Evolutionary conservation across 768 basidiomycete genomes (phyloP).

Genomic region (Termitomyces sp.): DNA sequence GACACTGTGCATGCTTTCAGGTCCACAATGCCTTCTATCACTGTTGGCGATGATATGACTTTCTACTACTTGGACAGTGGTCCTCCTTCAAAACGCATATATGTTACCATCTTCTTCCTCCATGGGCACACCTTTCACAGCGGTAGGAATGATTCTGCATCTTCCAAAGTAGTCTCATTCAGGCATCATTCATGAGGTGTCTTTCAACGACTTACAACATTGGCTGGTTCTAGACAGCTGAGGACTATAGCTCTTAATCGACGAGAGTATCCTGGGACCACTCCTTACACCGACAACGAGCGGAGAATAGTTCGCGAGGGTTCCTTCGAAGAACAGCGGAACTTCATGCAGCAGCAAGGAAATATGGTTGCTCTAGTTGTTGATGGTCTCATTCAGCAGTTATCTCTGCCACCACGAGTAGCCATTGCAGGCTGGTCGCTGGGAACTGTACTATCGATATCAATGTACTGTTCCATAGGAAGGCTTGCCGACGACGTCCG

Average conservation of each 20-base stretch:
- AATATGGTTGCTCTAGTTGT: conserved; percentile 20
- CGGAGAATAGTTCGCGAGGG: conserved; percentile 9
- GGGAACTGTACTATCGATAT: conserved; percentile 17
- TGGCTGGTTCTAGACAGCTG: conserved; percentile 12
- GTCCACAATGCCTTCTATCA: not conserved
- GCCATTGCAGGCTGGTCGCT: conserved; percentile 25
- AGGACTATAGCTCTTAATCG: conserved; percentile 24
- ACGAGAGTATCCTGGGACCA: conserved; percentile 9
- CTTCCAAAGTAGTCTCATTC: not conserved
- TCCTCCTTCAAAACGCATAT: not conserved
- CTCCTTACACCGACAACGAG: conserved; percentile 22
- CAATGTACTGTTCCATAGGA: conserved; percentile 14
- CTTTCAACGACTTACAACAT: conserved; percentile 17
- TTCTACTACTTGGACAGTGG: not conserved
- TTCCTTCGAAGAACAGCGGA: conserved; percentile 11
- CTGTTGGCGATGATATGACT: not conserved
- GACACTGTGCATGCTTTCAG: too few species aligned
- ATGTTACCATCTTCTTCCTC: conserved; percentile 7
- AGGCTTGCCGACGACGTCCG: conserved; percentile 1
- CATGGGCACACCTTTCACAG: conserved; percentile 24
- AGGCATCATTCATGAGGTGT: conserved; percentile 8
- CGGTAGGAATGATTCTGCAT: not conserved
- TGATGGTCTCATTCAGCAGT: conserved; percentile 25
- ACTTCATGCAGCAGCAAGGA: conserved; percentile 20
- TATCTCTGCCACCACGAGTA: conserved; percentile 29